Base-by-base conservation (phyloP, 495 filamentous ascomycete species). In the Penicillium crystallinum region DNA sequence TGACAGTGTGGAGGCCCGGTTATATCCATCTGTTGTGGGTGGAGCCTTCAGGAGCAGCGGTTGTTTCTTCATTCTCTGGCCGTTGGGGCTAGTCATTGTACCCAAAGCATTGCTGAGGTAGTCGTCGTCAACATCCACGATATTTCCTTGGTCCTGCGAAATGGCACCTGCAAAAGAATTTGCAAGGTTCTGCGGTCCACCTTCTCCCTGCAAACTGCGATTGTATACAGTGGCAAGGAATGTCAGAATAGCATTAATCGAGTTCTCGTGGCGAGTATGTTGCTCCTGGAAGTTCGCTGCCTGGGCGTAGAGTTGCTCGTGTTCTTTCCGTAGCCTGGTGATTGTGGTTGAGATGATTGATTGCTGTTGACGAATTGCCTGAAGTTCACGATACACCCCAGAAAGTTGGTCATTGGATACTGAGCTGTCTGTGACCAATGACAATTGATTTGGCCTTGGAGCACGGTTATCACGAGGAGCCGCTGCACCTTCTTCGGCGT, bases 221-320 rank as follows among this genome's bases (percentile, higher is more conserved):
- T 93, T 88, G 74, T 97, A 98, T 8, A 98, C 90, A 8, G 93
- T 97, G 15, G 93, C 95, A 3, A 98, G 79, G 66, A 97, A 98
- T 27, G 90, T 96, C 14, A 98, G 76, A 57, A 98, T 97, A 21
- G 95, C 93, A 59, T 96, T 97, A 64, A 98, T 98, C 9, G 91
- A 96, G 60, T 90, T 96, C 66, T 98, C 95, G 61, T 98, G 93
- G 27, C 95, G 86, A 44, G 91, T 90, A 61, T 98, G 93, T 63
- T 93, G 81, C 29, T 83, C 86, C 65, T 96, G 91, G 68, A 97
- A 97, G 48, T 88, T 86, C 37, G 86, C 77, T 0, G 92, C 90
- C 66, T 97, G 93, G 33, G 90, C 85, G 58, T 90, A 95, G 9
- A 97, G 81, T 52, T 92, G 84, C 52, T 88, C 83, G 68, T 97